Percentiles rank a stretch among this genome's conserved stretches.
These are phyloP conservation scores for Lepidium campestre DNA, from an alignment of 441 rosid genomes.

Conservation along the genomic window DNA sequence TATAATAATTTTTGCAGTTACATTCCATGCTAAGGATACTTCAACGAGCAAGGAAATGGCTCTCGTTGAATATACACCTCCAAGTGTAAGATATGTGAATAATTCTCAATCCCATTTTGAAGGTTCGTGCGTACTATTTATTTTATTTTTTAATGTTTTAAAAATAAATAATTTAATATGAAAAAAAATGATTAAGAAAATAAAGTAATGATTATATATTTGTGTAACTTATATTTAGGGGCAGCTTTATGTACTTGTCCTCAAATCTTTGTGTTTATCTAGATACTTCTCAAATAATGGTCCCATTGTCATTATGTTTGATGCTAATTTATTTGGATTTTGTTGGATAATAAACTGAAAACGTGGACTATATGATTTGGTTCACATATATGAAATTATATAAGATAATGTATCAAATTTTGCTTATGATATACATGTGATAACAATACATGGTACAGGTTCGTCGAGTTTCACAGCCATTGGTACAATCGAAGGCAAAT, in stretches of 20 bases:
- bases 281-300: constrained; percentile 21
- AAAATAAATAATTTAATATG: background rate
- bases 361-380: constrained; percentile 7
- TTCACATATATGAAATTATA: constrained; percentile 1
- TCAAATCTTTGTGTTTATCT: constrained; percentile 19
- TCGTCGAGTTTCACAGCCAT: constrained; percentile 45
- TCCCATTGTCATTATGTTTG: constrained; percentile 27
- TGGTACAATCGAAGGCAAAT: constrained; percentile 84
- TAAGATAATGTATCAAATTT: constrained; percentile 13
- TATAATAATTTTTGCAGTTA: constrained; percentile 33
- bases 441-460: constrained; percentile 31
- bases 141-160: background rate
- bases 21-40: constrained; percentile 39
- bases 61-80: constrained; percentile 58
- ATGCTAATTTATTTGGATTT: constrained; percentile 27
- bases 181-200: background rate
- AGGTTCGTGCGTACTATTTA: constrained; percentile 26
- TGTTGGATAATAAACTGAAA: background rate
- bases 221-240: constrained; percentile 11
- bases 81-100: constrained; percentile 21
- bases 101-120: constrained; percentile 33
- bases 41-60: constrained; percentile 50
- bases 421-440: constrained; percentile 16
- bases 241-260: constrained; percentile 18
- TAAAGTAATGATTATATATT: background rate